A percentile compares a stretch with the other conserved stretches of the same genome.
Evolutionary conservation across 2,329 filamentous ascomycete species (phyloP).

Genomic region (Phaeosphaeria sp.): DNA sequence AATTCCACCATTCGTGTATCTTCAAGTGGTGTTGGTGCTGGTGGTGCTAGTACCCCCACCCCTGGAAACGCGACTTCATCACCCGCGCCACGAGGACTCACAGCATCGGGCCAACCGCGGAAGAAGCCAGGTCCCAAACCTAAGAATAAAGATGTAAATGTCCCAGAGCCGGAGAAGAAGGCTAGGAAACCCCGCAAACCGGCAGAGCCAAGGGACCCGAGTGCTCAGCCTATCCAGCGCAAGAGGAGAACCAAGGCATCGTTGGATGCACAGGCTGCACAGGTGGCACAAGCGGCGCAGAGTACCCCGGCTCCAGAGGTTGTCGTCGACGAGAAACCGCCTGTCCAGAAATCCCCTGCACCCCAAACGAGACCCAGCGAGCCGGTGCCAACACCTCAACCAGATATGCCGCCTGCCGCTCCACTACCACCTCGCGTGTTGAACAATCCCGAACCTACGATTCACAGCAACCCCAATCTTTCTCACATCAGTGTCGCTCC

Average conservation of each 20-base stretch:
- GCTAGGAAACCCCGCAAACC: constrained; percentile 55
- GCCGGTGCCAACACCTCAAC: constrained; percentile 26
- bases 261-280: constrained; percentile 35
- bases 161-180: constrained; percentile 50
- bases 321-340: constrained; percentile 32
- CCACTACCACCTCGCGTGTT: constrained; percentile 39
- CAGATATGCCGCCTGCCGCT: constrained; percentile 35
- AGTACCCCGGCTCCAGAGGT: constrained; percentile 31
- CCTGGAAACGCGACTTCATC: constrained; percentile 36
- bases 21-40: constrained; percentile 40
- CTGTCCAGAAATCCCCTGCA: constrained; percentile 30
- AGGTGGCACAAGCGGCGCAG: constrained; percentile 46
- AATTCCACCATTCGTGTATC: constrained; percentile 40
- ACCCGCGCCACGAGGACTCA: constrained; percentile 39
- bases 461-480: constrained; percentile 46
- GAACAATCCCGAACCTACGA: constrained; percentile 48
- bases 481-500: constrained; percentile 53
- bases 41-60: constrained; percentile 35
- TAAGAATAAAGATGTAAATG: constrained; percentile 45
- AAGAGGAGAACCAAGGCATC: constrained; percentile 56
- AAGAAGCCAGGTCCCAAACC: constrained; percentile 54
- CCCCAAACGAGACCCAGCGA: constrained; percentile 41
- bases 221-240: constrained; percentile 51
- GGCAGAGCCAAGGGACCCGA: constrained; percentile 57
- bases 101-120: constrained; percentile 45